Evolutionary conservation across 2,329 filamentous ascomycete species (phyloP), one percentile per base, ranked within the genome.

Genomic region (Monosporascus sp.): DNA sequence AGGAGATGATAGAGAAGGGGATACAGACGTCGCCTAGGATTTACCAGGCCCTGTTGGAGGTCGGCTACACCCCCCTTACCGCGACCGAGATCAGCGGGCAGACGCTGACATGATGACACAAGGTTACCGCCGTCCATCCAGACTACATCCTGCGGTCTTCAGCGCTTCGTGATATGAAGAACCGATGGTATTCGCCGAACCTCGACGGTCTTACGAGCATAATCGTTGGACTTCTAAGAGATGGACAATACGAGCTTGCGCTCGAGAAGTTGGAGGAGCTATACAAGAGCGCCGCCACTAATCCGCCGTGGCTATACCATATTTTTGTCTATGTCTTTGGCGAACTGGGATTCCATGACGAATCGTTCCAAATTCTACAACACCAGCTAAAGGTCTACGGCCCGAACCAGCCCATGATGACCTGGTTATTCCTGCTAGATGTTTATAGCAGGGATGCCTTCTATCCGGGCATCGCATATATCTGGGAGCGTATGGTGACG

Each of bases 221-320:
- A 20, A 80, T 87, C 1, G 72, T 90, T 9, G 90, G 90, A 0
- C 72, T 95, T 54, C 76, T 97, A 37, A 81, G 91, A 20, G 92
- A 97, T 62, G 82, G 85, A 1, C 87, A 95, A 62, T 86, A 90
- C 57, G 94, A 97, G 71, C 74, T 92, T 57, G 92, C 90, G 1
- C 74, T 96, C 54, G 77, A 81, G 50, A 82, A 82, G 59, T 70
- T 96, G 43, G 85, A 89, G 38, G 72, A 80, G 22, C 82, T 96
- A 78, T 73, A 82, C 43, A 72, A 76, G 50, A 76, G 81, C 48
- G 74, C 77, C 3, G 73, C 81, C 1, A 63, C 62, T 2, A 72
- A 92, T 4, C 79, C 87, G 31, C 65, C 75, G 1, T 97, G 91
- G 91, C 76, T 96, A 7, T 86, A 87, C 63, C 88, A 92, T 62